Evolutionary conservation across 2,329 filamentous ascomycete genomes (phyloP).

Genomic region (Shiraia sp.): DNA sequence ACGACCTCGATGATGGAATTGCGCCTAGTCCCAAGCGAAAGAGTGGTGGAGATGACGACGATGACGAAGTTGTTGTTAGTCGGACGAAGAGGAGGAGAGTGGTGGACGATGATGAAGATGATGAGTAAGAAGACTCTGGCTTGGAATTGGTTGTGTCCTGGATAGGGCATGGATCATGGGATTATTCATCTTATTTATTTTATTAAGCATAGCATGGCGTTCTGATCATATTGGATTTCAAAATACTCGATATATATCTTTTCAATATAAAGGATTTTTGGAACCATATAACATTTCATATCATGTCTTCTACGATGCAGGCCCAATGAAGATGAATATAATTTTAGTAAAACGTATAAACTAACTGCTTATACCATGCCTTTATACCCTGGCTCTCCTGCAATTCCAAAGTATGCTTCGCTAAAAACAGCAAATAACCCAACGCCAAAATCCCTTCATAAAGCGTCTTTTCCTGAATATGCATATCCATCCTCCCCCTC

Average conservation of each 20-base stretch:
- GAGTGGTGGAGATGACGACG: constrained; percentile 42
- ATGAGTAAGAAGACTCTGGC: constrained; percentile 34
- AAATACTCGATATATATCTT: background rate
- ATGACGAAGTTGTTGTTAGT: constrained; percentile 37
- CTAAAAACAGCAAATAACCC: too few relatives aligned
- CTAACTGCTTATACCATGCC: too few relatives aligned
- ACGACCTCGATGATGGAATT: constrained; percentile 53
- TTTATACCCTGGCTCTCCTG: too few relatives aligned
- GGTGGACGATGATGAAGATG: constrained; percentile 54
- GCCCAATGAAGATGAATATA: too few relatives aligned
- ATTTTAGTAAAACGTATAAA: too few relatives aligned
- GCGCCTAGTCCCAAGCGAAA: constrained; percentile 48
- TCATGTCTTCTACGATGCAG: too few relatives aligned
- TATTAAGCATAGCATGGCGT: constrained; percentile 30
- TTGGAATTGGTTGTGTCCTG: background rate
- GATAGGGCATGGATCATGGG: background rate
- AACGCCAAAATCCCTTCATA: too few relatives aligned
- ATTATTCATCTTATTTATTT: background rate
- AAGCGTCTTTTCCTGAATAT: too few relatives aligned
- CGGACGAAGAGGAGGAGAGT: constrained; percentile 49
- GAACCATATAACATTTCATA: too few relatives aligned
- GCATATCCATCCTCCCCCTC: too few relatives aligned
- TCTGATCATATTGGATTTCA: constrained; percentile 3
- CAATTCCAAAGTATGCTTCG: too few relatives aligned
- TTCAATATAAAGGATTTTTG: background rate